Evolutionary conservation across 768 basidiomycete species (phyloP).

Genomic region (Boletus rufocinnamomeus): DNA sequence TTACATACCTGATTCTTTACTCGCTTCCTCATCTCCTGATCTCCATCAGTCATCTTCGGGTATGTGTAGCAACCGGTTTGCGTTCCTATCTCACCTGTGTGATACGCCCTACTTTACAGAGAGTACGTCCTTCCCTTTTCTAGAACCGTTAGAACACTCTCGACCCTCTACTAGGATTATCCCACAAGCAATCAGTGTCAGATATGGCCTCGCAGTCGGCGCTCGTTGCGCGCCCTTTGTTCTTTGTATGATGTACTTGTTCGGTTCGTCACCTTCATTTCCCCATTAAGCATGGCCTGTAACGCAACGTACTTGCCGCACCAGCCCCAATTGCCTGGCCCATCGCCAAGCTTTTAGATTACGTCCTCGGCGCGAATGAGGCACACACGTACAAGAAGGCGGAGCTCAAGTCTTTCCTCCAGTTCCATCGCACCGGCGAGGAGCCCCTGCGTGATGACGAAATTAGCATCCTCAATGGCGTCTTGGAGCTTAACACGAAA

Average conservation of each 20-base stretch:
- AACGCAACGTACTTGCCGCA: neutral
- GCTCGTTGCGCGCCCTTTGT: constrained; percentile 79
- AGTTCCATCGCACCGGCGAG: constrained; percentile 76
- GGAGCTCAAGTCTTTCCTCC: constrained; percentile 74
- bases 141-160: neutral
- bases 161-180: constrained; percentile 49
- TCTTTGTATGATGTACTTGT: constrained; percentile 67
- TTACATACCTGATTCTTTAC: neutral
- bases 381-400: constrained; percentile 81
- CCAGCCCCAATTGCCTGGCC: constrained; percentile 78
- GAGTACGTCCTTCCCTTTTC: constrained; percentile 31
- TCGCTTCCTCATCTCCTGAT: constrained; percentile 1
- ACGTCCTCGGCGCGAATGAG: constrained; percentile 73
- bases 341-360: constrained; percentile 73
- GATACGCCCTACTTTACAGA: constrained; percentile 30
- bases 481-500: constrained; percentile 76
- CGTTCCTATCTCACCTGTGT: neutral
- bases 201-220: constrained; percentile 81
- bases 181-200: constrained; percentile 71
- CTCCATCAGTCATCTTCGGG: constrained; percentile 76
- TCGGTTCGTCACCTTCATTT: constrained; percentile 31
- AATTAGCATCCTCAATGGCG: constrained; percentile 78
- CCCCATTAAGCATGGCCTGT: neutral
- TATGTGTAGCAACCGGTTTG: constrained; percentile 34
- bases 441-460: constrained; percentile 80